phyloP scores from a whole-genome alignment of 768 basidiomycete species.

The Lactifluus piperatus region DNA sequence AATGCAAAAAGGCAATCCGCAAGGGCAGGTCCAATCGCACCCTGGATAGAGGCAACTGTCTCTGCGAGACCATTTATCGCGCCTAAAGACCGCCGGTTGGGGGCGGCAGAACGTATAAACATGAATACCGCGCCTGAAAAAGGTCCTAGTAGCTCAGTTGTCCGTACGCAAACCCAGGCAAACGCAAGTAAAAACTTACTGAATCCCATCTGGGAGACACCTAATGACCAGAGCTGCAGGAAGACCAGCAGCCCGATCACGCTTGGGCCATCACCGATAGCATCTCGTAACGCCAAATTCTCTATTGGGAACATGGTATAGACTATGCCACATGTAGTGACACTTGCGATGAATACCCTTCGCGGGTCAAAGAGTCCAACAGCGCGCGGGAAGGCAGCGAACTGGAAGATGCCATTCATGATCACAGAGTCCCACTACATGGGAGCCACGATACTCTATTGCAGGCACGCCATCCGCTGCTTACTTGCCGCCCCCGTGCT shows the following conservation, averaged over 20 bases:
- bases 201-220: not conserved
- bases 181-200: too few species aligned
- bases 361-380: conserved; percentile 31
- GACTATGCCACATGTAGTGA: conserved; percentile 20
- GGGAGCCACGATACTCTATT: too few species aligned
- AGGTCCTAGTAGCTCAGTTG: conserved; percentile 14
- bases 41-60: conserved; percentile 31
- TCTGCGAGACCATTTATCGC: conserved; percentile 52
- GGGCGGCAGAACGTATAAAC: conserved; percentile 53
- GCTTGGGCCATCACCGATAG: not conserved
- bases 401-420: conserved; percentile 31
- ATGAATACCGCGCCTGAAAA: conserved; percentile 55
- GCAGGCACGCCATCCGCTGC: not conserved
- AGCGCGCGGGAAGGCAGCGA: conserved; percentile 29
- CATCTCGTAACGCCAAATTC: not conserved
- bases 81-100: conserved; percentile 55
- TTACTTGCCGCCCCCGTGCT: not conserved
- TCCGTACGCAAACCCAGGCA: too few species aligned
- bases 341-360: conserved; percentile 23
- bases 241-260: not conserved
- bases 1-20: conserved; percentile 59
- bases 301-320: conserved; percentile 25
- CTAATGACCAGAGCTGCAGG: not conserved
- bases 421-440: too few species aligned
- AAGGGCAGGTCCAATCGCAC: conserved; percentile 42